Base-by-base conservation (phyloP, 305 asterid species). In the Fraxinus sp. region DNA sequence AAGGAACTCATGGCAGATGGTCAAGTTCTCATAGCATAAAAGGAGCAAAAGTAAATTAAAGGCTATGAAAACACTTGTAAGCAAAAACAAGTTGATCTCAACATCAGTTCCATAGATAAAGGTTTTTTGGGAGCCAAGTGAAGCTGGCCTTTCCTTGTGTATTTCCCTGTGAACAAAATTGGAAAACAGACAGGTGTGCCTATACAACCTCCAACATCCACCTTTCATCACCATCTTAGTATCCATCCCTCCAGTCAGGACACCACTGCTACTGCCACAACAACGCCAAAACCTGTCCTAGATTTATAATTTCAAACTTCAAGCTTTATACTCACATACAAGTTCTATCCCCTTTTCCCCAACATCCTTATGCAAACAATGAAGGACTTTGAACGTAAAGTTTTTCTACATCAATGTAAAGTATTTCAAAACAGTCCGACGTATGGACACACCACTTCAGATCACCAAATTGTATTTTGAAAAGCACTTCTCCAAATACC, bases 1-100 rank as follows among this genome's bases (percentile, higher is more conserved):
- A 94, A 95, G 98, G 94, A 91, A 81, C 86, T 81, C 94, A 89
- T 8, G 78, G 35, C 26, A 57, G 75, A 76, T 71, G 20, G 13
- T 57, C 33, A 70, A 79, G 74, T 73, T 37, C 35, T 68, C 26
- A 76, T 0, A 14, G 9, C 35, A 37, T 55, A 57, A 8, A 18
- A 6, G 11, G 28, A 5, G 22, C 14, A 74, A 68, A 33, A 28
- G 77, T 33, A 32, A 35, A 14, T 2, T 14, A 14, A 33, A 8
- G 0, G 26, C 16, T 33, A 14, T 13, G 6, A 73, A 36, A 71
- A 71, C 44, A 33, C 13, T 10, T 72, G 76, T 13, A 72, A 33
- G 41, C 24, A 36, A 74, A 26, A 16, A 36, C 57, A 5, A 32
- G 46, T 24, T 74, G 68, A 74, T 77, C 46, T 74, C 18, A 55